Base-by-base conservation (phyloP, 2,329 filamentous ascomycete genomes). In the Metarhizium album region DNA sequence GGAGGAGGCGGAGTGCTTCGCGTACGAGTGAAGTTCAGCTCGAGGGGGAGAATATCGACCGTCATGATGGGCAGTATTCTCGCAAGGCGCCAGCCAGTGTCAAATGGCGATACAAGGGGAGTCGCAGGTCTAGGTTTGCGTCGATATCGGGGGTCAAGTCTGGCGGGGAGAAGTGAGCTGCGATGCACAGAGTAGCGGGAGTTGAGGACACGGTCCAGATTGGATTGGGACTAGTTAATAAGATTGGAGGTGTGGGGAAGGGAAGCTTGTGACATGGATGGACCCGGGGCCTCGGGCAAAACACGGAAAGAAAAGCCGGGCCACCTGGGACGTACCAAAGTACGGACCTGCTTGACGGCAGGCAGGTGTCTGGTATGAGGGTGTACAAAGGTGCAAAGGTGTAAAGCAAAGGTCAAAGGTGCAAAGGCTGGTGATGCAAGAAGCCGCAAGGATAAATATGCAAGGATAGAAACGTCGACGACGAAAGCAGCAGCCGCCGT, bases 11-110 rank as follows among this genome's bases (percentile, higher is more conserved):
- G 42, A 48, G 42, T 48, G 50, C 54, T 47, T 60, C 55, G 78
- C 86, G 65, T 78, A 97, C 93, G 87, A 72, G 84, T 86, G 74
- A 98, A 98, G 74, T 83, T 87, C 67, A 98, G 83, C 79, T 97
- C 93, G 60, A 80, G 70, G 54, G 91, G 93, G 63, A 93, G 84
- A 66, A 98, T 87, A 63, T 95, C 87, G 74, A 98, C 86, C 62
- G 91, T 94, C 93, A 97, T 97, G 72, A 64, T 79, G 71, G 53
- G 47, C 37, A 35, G 18, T 16, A 20, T 13, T 16, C 13, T 31
- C 14, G 46, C 52, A 14, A 37, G 48, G 16, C 16, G 48, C 11
- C 11, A 16, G 48, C 11, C 11, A 16, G 9, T 14, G 53, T 51
- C 49, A 37, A 11, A 11, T 35, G 13, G 14, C 38, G 29, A 31